phyloP scores from a whole-genome alignment of 257 asterid genomes.

The Craterostigma plantagineum region DNA sequence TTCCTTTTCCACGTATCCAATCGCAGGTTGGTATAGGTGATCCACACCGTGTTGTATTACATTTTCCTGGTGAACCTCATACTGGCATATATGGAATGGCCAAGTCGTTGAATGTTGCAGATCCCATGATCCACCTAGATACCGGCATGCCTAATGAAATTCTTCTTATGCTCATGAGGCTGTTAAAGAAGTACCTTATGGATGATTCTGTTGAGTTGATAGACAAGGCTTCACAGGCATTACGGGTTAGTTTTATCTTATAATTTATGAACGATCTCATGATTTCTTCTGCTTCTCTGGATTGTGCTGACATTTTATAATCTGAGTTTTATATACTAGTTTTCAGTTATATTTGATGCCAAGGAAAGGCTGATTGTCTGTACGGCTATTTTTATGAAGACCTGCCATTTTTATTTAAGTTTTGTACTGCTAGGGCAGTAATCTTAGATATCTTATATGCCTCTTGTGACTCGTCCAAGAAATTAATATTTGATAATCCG shows the following conservation, averaged over 20 bases:
- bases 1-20: neutral
- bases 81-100: constrained; percentile 19
- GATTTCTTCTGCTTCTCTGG: too few species aligned
- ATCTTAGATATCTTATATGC: too few species aligned
- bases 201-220: constrained; percentile 80
- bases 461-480: too few species aligned
- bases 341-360: too few species aligned
- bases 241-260: constrained; percentile 38
- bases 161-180: constrained; percentile 53
- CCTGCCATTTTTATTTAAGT: too few species aligned
- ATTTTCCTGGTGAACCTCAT: constrained; percentile 52
- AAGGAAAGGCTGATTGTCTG: too few species aligned
- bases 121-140: constrained; percentile 22
- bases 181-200: constrained; percentile 70
- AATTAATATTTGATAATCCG: too few species aligned
- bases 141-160: constrained; percentile 45
- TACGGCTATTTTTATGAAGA: too few species aligned
- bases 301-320: too few species aligned
- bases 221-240: constrained; percentile 71
- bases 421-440: too few species aligned
- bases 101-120: constrained; percentile 19
- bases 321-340: too few species aligned
- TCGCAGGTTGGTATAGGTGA: constrained; percentile 83
- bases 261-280: too few species aligned
- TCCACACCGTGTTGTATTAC: constrained; percentile 77